Base-by-base conservation (phyloP, 2,329 filamentous ascomycete species). In the Talaromyces verruculosus region DNA sequence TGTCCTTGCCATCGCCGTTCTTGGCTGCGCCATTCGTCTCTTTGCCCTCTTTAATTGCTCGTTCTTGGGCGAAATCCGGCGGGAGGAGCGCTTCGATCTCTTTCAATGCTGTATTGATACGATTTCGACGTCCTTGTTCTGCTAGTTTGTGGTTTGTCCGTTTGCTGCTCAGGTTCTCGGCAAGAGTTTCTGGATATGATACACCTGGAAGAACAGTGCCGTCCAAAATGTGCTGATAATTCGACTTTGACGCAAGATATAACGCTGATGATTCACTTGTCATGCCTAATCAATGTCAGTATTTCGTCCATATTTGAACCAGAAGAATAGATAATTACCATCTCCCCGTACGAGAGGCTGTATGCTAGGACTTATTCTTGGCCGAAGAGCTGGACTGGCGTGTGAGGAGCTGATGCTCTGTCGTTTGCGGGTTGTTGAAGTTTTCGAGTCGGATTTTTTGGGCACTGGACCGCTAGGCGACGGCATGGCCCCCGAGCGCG, bases 81-180 rank as follows among this genome's bases (percentile, higher is more conserved):
- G 95, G 94, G n/a, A 99, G 82, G 2, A 99, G 83, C 0, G 88
- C 85, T 61, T 95, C 93, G 77, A 99, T 97, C 76, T 97, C 91
- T 71, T 94, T 92, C 25, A 99, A 82, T 0, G 95, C 95, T 63
- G 89, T 91, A 76, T 99, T 99, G 79, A 99, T 98, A 58, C 95
- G 88, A 75, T 99, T 98, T 67, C 95, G 85, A 58, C 95, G 88
- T 6, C 95, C 95, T 80, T 99, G 95, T 79, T 99, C 95, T 19
- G 95, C 95, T 70, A 99, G 92, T 79, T 99, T 99, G 81, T 99
- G 95, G 51, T 93, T 97, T 1, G 95, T 98, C 63, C 94, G 90
- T 81, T 99, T 99, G 2, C 93, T 97, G 0, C 93, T 97, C 30
- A 99, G 82, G 70, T 97, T 97, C 25, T 93, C 96, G 6, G 93